Evolutionary conservation across 2,329 filamentous ascomycete genomes (phyloP).

Genomic region (Huntiella savannae): DNA sequence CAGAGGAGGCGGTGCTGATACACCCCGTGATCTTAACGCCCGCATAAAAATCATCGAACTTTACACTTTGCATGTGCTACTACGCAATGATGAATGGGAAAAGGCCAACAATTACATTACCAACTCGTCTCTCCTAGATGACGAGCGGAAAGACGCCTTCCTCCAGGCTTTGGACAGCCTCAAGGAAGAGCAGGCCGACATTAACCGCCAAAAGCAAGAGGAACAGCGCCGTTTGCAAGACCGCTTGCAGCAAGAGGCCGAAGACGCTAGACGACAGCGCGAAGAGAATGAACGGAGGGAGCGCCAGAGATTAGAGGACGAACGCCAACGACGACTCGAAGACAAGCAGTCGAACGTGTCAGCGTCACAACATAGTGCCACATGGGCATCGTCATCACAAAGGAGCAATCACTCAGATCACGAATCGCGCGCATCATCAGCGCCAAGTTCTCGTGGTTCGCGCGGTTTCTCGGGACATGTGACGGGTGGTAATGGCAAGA

Average conservation of each 20-base stretch:
- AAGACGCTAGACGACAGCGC: conserved; percentile 35
- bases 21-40: conserved; percentile 64
- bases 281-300: conserved; percentile 41
- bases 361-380: conserved; percentile 17
- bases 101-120: conserved; percentile 83
- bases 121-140: conserved; percentile 71
- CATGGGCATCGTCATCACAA: conserved; percentile 2
- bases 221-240: conserved; percentile 38
- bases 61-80: conserved; percentile 87
- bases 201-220: conserved; percentile 45
- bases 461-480: background rate
- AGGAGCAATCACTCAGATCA: background rate
- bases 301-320: conserved; percentile 32
- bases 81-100: conserved; percentile 87
- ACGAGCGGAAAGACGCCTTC: conserved; percentile 79
- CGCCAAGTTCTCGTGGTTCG: background rate
- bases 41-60: conserved; percentile 85
- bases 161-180: conserved; percentile 67
- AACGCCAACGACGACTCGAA: conserved; percentile 23
- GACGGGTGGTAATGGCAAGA: background rate
- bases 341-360: conserved; percentile 30
- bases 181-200: conserved; percentile 62
- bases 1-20: conserved; percentile 49
- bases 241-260: conserved; percentile 33
- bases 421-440: background rate